Evolutionary conservation across 1,284 basidiomycete species (phyloP).

Genomic region (Ceratobasidium papillatum): DNA sequence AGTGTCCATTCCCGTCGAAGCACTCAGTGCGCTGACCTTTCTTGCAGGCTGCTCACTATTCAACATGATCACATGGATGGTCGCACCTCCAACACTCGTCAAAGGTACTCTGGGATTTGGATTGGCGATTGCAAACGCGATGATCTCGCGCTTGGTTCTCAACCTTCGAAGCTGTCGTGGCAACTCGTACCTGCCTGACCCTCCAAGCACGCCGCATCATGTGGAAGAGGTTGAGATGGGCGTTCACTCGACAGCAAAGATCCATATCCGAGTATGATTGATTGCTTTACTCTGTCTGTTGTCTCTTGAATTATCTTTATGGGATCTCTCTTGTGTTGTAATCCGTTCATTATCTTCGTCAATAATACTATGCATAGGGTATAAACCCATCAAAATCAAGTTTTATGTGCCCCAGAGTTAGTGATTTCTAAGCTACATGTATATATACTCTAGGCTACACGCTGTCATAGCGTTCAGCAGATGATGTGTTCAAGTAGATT

Average conservation of each 20-base stretch:
- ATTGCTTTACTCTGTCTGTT: neutral
- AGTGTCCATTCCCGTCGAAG: neutral
- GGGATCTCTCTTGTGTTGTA: neutral
- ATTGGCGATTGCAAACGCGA: slow-evolving; percentile 39
- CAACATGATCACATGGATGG: slow-evolving; percentile 42
- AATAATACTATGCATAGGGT: neutral
- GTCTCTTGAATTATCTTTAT: neutral
- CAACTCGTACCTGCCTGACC: neutral
- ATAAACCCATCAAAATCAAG: neutral
- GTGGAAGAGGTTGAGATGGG: slow-evolving; percentile 12
- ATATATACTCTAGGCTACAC: too few species aligned
- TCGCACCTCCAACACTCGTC: slow-evolving; percentile 40
- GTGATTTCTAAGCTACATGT: too few species aligned
- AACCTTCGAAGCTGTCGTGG: slow-evolving; percentile 29
- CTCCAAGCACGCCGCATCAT: neutral
- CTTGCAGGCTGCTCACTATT: slow-evolving; percentile 36
- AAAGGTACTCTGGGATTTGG: slow-evolving; percentile 23
- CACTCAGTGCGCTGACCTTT: neutral
- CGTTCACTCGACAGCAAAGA: neutral
- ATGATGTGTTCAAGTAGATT: too few species aligned
- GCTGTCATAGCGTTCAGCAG: too few species aligned
- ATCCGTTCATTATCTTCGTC: neutral
- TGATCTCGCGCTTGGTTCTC: slow-evolving; percentile 40
- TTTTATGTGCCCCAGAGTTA: too few species aligned
- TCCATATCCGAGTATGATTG: neutral